Base-by-base conservation (phyloP, 2,329 filamentous ascomycete genomes). In the Nemania bipapillata region DNA sequence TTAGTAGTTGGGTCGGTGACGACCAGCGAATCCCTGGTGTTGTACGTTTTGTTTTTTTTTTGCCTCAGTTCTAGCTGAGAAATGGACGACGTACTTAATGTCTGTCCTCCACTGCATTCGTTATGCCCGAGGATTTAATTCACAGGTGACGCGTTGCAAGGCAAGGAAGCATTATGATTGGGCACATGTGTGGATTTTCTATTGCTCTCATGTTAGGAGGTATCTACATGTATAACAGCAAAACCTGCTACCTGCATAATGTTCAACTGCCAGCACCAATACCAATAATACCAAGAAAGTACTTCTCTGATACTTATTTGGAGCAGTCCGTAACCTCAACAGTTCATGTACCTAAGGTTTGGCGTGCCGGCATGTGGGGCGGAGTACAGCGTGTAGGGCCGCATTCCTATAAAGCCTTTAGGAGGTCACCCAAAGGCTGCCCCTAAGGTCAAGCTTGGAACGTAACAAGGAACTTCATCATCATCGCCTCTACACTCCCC, bases 391-490 rank as follows among this genome's bases (percentile, higher is more conserved):
- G 20, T 24, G 35, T 45, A 11, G 12, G 37, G 54, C 54, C 37
- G 24, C 20, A 57, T 45, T 45, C 54, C 37, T 50, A 59, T 59
- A 59, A 59, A 59, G 56, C 12, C 56, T 37, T 50, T 59, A 37
- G 28, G 56, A 59, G 56, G 40, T 50, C 42, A 59, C 40, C 56
- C 56, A 47, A 59, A 59, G 56, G 42, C 56, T n/a, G 26, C 56
- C 56, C 49, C 56, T 42, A 50, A 59, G 56, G 56, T 50, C 37
- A 59, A 32, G 26, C 56, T 59, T 26, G 8, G 56, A 1, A 5
- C 42, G 40, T 22, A 20, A 57, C 22, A 59, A 28, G 15, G 17
- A 35, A 22, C 2, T 11, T 57, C 35, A 57, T 45, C 54, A 42
- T 42, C 40, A 15, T 42, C 40, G 40, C 40, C 40, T 42, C 42